Conservation (phyloP, 805 yeast genomes). For the Teunomyces kruisii region DNA sequence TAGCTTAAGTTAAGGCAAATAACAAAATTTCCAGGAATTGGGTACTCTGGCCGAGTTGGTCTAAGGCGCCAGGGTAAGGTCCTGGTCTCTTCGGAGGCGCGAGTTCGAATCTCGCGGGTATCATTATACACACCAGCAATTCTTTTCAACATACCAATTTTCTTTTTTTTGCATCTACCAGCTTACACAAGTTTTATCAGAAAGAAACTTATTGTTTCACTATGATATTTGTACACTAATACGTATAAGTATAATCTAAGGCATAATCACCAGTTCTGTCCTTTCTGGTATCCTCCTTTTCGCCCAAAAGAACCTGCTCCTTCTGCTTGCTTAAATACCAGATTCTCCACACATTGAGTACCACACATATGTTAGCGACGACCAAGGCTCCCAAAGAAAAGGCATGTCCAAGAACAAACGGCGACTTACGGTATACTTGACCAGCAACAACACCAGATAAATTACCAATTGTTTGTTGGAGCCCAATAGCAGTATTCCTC, state of each 20-base stretch:
- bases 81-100: slow-evolving; percentile 23
- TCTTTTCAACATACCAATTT: slow-evolving; percentile 14
- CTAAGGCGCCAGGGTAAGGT: slow-evolving; percentile 24
- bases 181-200: no score
- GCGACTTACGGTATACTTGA: slow-evolving; percentile 41
- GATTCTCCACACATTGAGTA: slow-evolving; percentile 14
- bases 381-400: slow-evolving; percentile 37
- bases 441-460: slow-evolving; percentile 46
- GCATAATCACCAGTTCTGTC: slow-evolving; percentile 21
- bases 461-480: slow-evolving; percentile 46
- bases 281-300: slow-evolving; percentile 15
- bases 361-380: slow-evolving; percentile 17
- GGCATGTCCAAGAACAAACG: slow-evolving; percentile 39
- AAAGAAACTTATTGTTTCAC: no score
- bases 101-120: slow-evolving; percentile 22
- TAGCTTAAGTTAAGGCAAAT: background rate
- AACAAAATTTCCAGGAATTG: slow-evolving; percentile 11
- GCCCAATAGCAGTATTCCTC: slow-evolving; percentile 42
- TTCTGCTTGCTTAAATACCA: slow-evolving; percentile 6
- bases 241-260: slow-evolving; percentile 19
- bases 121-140: slow-evolving; percentile 19
- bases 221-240: slow-evolving; percentile 7
- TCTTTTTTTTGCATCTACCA: no score
- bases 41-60: slow-evolving; percentile 24
- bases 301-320: slow-evolving; percentile 17